Percentiles rank a stretch among this genome's conserved stretches.
Conservation (phyloP, 768 basidiomycete genomes). For the Lactarius vividus region DNA sequence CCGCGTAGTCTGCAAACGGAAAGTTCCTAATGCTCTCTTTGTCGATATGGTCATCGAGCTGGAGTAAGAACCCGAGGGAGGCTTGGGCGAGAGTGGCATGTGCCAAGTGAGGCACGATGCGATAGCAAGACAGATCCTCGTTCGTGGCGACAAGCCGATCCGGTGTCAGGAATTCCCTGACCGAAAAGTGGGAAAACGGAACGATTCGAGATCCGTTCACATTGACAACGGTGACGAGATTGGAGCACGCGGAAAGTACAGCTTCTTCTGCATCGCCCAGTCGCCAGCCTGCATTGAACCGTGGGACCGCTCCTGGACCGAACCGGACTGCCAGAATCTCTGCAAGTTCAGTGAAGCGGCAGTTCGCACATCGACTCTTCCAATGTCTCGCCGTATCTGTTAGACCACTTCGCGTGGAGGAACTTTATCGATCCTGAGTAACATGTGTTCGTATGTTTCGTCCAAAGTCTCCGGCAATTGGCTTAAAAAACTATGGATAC, state of each 20-base stretch:
- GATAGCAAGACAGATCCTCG: neutral
- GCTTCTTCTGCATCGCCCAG: neutral
- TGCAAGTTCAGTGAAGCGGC: slow-evolving; percentile 1
- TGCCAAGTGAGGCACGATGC: neutral
- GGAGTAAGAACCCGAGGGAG: neutral
- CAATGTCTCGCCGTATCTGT: no score
- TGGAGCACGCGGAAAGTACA: slow-evolving; percentile 2
- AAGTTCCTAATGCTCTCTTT: neutral
- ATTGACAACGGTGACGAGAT: neutral
- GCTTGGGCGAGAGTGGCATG: neutral
- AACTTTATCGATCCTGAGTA: neutral
- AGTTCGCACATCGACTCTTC: no score
- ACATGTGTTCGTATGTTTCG: no score
- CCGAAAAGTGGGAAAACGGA: slow-evolving; percentile 13
- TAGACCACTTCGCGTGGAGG: no score
- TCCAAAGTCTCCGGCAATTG: no score
- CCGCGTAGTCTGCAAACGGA: slow-evolving; percentile 1
- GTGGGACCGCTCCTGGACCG: neutral
- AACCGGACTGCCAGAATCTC: slow-evolving; percentile 12
- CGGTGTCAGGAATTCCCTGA: slow-evolving; percentile 14
- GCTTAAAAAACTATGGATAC: no score
- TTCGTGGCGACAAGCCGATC: neutral
- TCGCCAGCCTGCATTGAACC: neutral
- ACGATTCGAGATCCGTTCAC: neutral
- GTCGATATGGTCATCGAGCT: neutral